phyloP scores from a whole-genome alignment of 2,329 filamentous ascomycete genomes.

The Venturia nashicola region DNA sequence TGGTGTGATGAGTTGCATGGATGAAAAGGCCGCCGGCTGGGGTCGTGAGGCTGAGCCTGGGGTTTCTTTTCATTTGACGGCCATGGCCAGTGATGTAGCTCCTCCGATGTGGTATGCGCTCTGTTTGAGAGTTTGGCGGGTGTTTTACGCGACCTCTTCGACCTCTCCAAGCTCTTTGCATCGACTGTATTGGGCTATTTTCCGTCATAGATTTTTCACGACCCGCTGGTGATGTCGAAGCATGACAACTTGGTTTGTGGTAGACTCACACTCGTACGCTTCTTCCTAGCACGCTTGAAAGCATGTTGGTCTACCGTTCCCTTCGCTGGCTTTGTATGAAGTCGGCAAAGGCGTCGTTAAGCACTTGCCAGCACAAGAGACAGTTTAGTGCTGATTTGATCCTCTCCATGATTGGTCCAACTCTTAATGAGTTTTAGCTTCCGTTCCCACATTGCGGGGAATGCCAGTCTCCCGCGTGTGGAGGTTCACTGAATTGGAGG shows the following conservation, averaged over 20 bases:
- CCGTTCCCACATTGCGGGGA: neutral
- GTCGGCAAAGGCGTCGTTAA: neutral
- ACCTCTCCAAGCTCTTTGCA: neutral
- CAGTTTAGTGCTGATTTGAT: neutral
- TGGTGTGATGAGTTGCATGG: neutral
- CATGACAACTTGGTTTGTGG: too few species aligned
- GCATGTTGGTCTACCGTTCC: neutral
- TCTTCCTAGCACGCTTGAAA: neutral
- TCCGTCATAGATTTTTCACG: too few species aligned
- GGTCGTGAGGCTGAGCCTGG: neutral
- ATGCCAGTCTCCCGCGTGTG: neutral
- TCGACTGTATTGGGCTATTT: neutral
- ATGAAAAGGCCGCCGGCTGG: neutral
- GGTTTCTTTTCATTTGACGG: neutral
- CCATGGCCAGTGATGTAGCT: neutral
- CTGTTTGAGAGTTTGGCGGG: too few species aligned
- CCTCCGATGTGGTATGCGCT: too few species aligned
- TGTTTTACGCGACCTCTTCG: too few species aligned
- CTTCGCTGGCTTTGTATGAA: neutral
- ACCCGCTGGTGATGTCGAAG: neutral
- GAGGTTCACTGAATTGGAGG: neutral
- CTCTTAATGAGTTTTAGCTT: neutral
- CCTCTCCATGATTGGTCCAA: neutral
- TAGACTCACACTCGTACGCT: neutral
- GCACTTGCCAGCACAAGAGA: neutral